Conservation (phyloP, 2,329 filamentous ascomycete genomes). For the Aspergillus fischeri region DNA sequence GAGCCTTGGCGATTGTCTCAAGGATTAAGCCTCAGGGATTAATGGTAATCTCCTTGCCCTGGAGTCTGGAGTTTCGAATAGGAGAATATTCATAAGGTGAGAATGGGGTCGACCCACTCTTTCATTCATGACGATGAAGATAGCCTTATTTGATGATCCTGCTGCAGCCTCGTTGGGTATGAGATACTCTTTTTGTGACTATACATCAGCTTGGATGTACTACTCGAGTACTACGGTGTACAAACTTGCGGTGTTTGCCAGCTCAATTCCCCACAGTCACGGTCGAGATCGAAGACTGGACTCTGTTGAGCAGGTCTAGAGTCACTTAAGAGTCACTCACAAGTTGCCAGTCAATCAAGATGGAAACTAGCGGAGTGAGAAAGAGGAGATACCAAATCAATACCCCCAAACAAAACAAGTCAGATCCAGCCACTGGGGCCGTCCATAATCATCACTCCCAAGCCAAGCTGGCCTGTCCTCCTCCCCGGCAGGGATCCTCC, state of each 20-base stretch:
- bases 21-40: neutral
- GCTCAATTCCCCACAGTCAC: constrained; percentile 10
- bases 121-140: neutral
- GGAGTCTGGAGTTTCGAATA: neutral
- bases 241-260: neutral
- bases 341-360: neutral
- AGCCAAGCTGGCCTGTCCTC: too few species aligned
- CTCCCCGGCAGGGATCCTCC: too few species aligned
- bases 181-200: neutral
- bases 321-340: neutral
- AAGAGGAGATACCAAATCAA: too few species aligned
- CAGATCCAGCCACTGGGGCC: neutral
- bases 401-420: neutral
- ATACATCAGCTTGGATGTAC: neutral
- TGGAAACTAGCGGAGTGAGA: too few species aligned
- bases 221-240: neutral
- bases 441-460: neutral
- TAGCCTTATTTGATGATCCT: neutral
- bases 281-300: neutral
- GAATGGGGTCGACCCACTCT: neutral
- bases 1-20: neutral
- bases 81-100: neutral
- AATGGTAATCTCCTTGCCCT: neutral
- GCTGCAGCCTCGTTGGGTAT: neutral
- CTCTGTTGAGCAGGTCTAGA: neutral